Base-by-base conservation (phyloP, 1,284 basidiomycete genomes). In the Exobasidium rhododendri region DNA sequence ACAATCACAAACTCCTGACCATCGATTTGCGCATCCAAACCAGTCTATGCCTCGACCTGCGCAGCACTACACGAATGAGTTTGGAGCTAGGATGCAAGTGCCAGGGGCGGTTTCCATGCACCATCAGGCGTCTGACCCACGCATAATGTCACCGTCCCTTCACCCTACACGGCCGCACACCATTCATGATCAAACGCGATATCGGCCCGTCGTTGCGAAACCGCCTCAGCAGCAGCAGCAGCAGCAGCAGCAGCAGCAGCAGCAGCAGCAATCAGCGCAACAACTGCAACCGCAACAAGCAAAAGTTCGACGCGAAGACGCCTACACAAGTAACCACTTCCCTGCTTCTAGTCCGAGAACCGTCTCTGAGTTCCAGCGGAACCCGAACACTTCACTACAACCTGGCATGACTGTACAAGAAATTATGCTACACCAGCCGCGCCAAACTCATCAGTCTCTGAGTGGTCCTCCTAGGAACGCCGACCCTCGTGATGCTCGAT, bases 351-450 rank as follows among this genome's bases (percentile, higher is more conserved):
- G 73, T 58, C 68, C 71, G 4, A 64, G 74, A 5, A 70, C 74
- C 47, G 75, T 76, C 2, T 67, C 73, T 20, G 70, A 75, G 44
- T 74, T 76, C 40, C 75, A 76, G 62, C 59, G 67, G 56, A 60
- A 57, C 22, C 29, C 62, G 24, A 32, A 49, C 62, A 67, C 4
- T 65, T 45, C 61, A 6, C 56, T 73, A 46, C 67, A 69, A 56
- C 75, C 75, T 0, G 75, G 75, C 26, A 77, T 74, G 73, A 76
- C 74, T 13, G 70, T 76, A 17, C 75, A 75, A 54, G 68, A 75
- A 58, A 63, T 70, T 31, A 49, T 77, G 52, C 35, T 10, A 40
- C 35, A 40, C 10, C 35, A 40, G 35, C 35, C 7, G 17, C 7
- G 35, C 10, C 35, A 40, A 17, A n/a, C n/a, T n/a, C 54, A 66